Conservation (phyloP, 2,329 filamentous ascomycete genomes). For the Aureobasidium sp. region DNA sequence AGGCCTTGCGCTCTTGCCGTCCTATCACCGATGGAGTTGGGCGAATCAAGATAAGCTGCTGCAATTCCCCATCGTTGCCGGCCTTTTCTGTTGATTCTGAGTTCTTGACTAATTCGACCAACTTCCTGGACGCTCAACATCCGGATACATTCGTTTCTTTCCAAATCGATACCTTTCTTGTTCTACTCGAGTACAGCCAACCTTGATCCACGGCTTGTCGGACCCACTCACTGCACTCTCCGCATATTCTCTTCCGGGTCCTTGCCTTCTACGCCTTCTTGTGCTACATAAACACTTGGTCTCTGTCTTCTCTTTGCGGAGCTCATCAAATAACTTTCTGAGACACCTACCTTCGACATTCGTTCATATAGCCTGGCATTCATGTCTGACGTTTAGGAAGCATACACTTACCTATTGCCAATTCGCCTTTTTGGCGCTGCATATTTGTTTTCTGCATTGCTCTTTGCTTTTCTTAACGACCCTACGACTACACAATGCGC, state of each 20-base stretch:
- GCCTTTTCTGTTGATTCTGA: constrained; percentile 4
- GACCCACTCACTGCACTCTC: constrained; percentile 12
- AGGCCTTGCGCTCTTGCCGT: constrained; percentile 2
- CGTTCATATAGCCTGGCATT: background rate
- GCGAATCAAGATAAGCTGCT: constrained; percentile 7
- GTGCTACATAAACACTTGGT: constrained; percentile 9
- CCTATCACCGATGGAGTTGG: constrained; percentile 1
- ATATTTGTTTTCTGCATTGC: background rate
- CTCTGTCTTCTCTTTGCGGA: background rate
- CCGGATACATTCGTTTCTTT: background rate
- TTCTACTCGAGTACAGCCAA: background rate
- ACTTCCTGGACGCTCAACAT: background rate
- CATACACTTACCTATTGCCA: background rate
- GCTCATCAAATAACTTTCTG: background rate
- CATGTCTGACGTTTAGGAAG: constrained; percentile 3
- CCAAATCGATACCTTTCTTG: background rate
- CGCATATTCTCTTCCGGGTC: constrained; percentile 1
- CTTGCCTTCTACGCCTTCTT: constrained; percentile 5
- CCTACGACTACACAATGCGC: constrained; percentile 9
- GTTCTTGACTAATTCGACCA: background rate
- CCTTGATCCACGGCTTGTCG: background rate
- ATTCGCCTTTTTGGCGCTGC: constrained; percentile 9
- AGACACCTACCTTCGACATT: background rate
- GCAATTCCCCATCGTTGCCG: background rate
- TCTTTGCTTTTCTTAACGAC: background rate